Evolutionary conservation across 257 asterid species (phyloP).

Genomic region (Solanum medicagineum): DNA sequence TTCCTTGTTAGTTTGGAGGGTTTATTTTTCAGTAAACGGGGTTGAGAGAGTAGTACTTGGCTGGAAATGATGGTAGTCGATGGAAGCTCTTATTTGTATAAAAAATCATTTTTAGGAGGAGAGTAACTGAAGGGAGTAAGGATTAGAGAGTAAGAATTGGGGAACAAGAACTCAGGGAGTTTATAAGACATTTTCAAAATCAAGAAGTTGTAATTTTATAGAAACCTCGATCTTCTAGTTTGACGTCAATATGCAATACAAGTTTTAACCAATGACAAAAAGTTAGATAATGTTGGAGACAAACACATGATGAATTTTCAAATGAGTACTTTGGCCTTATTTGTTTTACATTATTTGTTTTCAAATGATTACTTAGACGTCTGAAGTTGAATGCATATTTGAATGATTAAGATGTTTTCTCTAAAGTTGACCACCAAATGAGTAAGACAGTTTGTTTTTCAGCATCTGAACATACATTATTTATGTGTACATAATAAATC

Average conservation of each 20-base stretch:
- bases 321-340: too few relatives aligned
- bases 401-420: too few relatives aligned
- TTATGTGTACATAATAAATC: too few relatives aligned
- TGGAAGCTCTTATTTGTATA: not conserved
- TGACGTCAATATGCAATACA: not conserved
- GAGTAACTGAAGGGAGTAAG: not conserved
- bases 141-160: not conserved
- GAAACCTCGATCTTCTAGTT: not conserved
- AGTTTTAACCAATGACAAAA: not conserved
- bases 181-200: not conserved
- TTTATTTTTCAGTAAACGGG: not conserved
- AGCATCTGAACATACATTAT: too few relatives aligned
- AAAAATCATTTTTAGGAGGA: not conserved
- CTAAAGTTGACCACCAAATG: too few relatives aligned
- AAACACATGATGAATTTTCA: not conserved
- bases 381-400: too few relatives aligned
- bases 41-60: not conserved
- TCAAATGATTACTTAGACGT: too few relatives aligned
- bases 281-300: not conserved
- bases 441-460: too few relatives aligned
- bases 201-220: not conserved
- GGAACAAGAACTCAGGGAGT: not conserved
- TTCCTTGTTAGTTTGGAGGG: not conserved
- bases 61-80: not conserved
- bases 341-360: too few relatives aligned